Evolutionary conservation across 2,329 filamentous ascomycete species (phyloP).

Genomic region (Orbilia oligospora): DNA sequence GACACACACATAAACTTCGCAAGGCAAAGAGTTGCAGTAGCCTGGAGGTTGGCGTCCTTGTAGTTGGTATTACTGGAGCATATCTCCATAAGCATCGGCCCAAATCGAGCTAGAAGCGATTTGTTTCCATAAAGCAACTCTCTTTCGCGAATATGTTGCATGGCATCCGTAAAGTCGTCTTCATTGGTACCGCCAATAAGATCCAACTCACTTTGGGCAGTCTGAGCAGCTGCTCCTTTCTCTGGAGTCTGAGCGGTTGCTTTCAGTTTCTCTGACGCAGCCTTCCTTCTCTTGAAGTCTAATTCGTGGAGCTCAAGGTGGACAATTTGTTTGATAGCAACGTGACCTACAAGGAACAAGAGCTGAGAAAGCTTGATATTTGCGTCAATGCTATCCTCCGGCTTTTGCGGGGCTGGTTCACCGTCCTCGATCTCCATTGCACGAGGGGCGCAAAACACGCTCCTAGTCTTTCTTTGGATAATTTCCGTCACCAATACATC

Average conservation of each 20-base stretch:
- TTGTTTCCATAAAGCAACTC: constrained; percentile 86
- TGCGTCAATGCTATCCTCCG: constrained; percentile 65
- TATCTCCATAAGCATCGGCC: constrained; percentile 90
- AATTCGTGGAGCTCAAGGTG: constrained; percentile 97
- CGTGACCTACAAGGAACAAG: constrained; percentile 93
- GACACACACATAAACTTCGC: constrained; percentile 97
- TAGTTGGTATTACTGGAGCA: constrained; percentile 96
- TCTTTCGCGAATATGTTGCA: constrained; percentile 85
- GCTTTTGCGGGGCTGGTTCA: constrained; percentile 64
- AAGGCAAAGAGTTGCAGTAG: constrained; percentile 91
- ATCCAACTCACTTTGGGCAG: constrained; percentile 88
- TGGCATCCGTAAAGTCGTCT: constrained; percentile 90
- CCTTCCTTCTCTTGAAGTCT: constrained; percentile 97
- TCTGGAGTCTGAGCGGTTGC: constrained; percentile 66
- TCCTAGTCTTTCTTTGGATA: constrained; percentile 85
- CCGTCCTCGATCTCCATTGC: constrained; percentile 68
- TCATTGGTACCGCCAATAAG: constrained; percentile 97
- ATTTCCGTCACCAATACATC: constrained; percentile 94
- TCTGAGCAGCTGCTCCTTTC: constrained; percentile 70
- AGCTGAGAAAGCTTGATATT: constrained; percentile 79
- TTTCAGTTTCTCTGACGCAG: constrained; percentile 82
- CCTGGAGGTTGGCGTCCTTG: constrained; percentile 88
- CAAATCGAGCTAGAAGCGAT: constrained; percentile 90
- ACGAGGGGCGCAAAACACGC: constrained; percentile 76
- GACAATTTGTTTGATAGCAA: constrained; percentile 98